These are phyloP conservation scores for Podaxis mareebaensis DNA, from an alignment of 768 basidiomycete species.

Conservation along the genomic window DNA sequence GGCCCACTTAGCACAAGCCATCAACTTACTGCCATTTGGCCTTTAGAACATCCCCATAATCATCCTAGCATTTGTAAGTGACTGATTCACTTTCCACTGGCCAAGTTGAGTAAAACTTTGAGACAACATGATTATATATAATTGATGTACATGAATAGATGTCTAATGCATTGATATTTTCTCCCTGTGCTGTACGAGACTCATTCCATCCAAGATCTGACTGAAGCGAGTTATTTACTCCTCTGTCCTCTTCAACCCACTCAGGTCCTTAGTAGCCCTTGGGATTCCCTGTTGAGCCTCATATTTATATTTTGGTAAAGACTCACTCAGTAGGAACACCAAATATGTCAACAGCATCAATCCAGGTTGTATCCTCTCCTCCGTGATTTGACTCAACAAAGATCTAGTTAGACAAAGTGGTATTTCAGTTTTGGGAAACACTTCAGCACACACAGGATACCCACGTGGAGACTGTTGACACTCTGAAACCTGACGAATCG, in stretches of 20 bases:
- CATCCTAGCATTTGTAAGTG: too few relatives aligned
- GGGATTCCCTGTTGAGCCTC: not conserved
- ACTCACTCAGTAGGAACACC: slow-evolving; percentile 57
- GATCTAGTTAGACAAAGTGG: slow-evolving; percentile 26
- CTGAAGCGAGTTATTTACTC: not conserved
- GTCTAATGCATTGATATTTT: too few relatives aligned
- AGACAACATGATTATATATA: too few relatives aligned
- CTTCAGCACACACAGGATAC: not conserved
- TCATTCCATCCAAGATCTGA: too few relatives aligned
- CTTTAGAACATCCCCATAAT: too few relatives aligned
- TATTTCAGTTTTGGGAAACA: slow-evolving; percentile 22
- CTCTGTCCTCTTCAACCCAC: slow-evolving; percentile 8
- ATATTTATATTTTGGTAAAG: not conserved
- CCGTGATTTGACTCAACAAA: slow-evolving; percentile 72
- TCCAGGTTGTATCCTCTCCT: slow-evolving; percentile 57
- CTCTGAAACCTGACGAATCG: slow-evolving; percentile 70
- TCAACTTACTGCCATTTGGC: too few relatives aligned
- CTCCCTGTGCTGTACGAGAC: too few relatives aligned
- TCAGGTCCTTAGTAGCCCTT: slow-evolving; percentile 12
- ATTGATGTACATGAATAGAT: too few relatives aligned
- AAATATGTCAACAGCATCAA: slow-evolving; percentile 66
- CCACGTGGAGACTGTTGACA: slow-evolving; percentile 65
- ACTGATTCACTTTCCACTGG: too few relatives aligned
- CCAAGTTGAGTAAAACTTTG: too few relatives aligned
- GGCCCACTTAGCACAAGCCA: too few relatives aligned